phyloP scores from a whole-genome alignment of 345 rosid genomes.

The Camelina sativa region DNA sequence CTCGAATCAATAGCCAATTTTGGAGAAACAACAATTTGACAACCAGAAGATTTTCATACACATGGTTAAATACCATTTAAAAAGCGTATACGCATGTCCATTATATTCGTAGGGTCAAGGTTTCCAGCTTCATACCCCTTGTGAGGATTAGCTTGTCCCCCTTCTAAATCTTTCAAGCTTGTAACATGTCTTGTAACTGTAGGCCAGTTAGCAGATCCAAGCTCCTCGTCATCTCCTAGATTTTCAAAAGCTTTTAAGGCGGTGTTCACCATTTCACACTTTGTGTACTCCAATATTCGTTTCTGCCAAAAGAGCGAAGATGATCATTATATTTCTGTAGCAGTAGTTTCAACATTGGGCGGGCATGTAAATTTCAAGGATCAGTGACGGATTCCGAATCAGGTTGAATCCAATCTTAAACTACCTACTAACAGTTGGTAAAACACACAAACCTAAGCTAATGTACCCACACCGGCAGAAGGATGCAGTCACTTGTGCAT shows the following conservation, averaged over 20 bases:
- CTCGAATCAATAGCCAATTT: conserved; percentile 21
- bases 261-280: conserved; percentile 80
- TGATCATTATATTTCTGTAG: conserved; percentile 2
- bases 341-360: not conserved
- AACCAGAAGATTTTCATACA: not conserved
- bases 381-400: not conserved
- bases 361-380: conserved; percentile 12
- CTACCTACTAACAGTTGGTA: not conserved
- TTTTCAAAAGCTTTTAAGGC: conserved; percentile 82
- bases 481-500: conserved; percentile 1
- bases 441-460: conserved; percentile 12
- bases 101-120: conserved; percentile 61
- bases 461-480: not conserved
- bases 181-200: conserved; percentile 67
- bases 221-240: conserved; percentile 95
- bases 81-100: conserved; percentile 79
- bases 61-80: conserved; percentile 66
- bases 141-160: conserved; percentile 53
- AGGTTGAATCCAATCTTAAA: not conserved
- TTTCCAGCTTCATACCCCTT: conserved; percentile 46
- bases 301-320: conserved; percentile 47
- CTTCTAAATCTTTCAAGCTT: conserved; percentile 65
- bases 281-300: conserved; percentile 78
- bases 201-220: conserved; percentile 92
- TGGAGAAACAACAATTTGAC: conserved; percentile 4